phyloP scores from a whole-genome alignment of 176 grass and related monocot genomes.

The Oryza officinalis region DNA sequence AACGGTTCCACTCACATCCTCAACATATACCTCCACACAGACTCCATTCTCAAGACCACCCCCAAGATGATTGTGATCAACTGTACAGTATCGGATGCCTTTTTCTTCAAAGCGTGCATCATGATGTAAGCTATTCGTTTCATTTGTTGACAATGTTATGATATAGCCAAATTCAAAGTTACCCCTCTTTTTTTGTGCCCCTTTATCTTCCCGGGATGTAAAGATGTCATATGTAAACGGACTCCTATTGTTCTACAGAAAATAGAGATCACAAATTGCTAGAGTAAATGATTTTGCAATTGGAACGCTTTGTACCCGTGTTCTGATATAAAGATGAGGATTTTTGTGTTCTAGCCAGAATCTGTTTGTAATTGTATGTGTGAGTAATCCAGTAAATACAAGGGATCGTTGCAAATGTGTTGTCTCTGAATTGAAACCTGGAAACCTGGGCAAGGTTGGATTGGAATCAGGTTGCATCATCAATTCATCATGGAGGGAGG shows the following conservation, averaged over 20 bases:
- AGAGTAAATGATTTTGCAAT: not conserved
- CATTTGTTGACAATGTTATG: constrained; percentile 46
- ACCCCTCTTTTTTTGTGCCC: not conserved
- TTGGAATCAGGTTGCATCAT: too few relatives aligned
- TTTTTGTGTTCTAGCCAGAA: not conserved
- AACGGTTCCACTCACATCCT: constrained; percentile 40
- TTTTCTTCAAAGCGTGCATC: constrained; percentile 10
- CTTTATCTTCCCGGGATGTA: not conserved
- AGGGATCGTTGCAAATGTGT: not conserved
- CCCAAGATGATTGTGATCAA: constrained; percentile 30
- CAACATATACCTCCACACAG: not conserved
- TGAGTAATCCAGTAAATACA: not conserved
- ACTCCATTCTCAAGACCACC: constrained; percentile 33
- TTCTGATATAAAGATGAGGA: constrained; percentile 12
- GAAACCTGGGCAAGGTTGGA: too few relatives aligned
- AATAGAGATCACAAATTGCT: not conserved
- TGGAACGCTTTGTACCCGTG: not conserved
- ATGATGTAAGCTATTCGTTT: constrained; percentile 42
- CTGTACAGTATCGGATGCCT: constrained; percentile 18
- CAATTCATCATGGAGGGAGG: too few relatives aligned
- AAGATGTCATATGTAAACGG: constrained; percentile 41
- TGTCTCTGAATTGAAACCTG: too few relatives aligned
- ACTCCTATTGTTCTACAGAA: not conserved
- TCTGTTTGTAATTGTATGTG: not conserved
- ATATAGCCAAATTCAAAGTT: constrained; percentile 34